These are phyloP conservation scores for Ophiocordyceps robertsii DNA, from an alignment of 2,329 filamentous ascomycete species.

Conservation along the genomic window DNA sequence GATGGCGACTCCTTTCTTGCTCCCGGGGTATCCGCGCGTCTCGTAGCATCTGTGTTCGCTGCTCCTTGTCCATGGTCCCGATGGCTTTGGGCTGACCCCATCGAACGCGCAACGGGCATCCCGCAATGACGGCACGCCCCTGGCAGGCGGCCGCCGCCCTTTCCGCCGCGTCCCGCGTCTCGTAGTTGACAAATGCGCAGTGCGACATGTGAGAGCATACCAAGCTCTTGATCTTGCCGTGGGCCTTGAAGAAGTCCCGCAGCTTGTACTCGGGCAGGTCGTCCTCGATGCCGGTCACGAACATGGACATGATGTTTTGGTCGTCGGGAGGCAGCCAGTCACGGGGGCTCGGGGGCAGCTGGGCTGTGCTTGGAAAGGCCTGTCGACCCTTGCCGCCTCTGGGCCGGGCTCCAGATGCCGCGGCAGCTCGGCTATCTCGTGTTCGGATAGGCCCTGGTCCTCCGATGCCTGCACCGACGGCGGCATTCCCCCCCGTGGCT, in stretches of 20 bases:
- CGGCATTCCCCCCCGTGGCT: conserved; percentile 29
- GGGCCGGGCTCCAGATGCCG: conserved; percentile 32
- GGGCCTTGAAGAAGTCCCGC: conserved; percentile 76
- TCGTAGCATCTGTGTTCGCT: conserved; percentile 66
- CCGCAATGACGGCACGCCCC: conserved; percentile 78
- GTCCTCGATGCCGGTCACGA: conserved; percentile 90
- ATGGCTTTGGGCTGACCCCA: conserved; percentile 91
- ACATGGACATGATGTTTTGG: conserved; percentile 78
- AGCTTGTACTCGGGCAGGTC: conserved; percentile 88
- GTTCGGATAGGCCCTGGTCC: conserved; percentile 70
- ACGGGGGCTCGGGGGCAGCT: conserved; percentile 66
- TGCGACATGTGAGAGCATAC: conserved; percentile 96
- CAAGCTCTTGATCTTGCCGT: conserved; percentile 81
- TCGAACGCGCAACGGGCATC: conserved; percentile 76
- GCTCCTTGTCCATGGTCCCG: conserved; percentile 80
- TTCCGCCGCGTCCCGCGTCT: conserved; percentile 73
- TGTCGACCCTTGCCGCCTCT: conserved; percentile 31
- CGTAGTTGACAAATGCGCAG: conserved; percentile 93
- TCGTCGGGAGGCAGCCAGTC: conserved; percentile 81
- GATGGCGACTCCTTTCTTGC: conserved; percentile 7
- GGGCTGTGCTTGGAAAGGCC: conserved; percentile 55
- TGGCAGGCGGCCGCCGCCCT: conserved; percentile 73
- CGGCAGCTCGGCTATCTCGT: conserved; percentile 43
- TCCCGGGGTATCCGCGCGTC: conserved; percentile 43
- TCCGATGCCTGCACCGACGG: conserved; percentile 42